These are phyloP conservation scores for Madurella mycetomatis DNA, from an alignment of 2,329 filamentous ascomycete species.

Conservation along the genomic window DNA sequence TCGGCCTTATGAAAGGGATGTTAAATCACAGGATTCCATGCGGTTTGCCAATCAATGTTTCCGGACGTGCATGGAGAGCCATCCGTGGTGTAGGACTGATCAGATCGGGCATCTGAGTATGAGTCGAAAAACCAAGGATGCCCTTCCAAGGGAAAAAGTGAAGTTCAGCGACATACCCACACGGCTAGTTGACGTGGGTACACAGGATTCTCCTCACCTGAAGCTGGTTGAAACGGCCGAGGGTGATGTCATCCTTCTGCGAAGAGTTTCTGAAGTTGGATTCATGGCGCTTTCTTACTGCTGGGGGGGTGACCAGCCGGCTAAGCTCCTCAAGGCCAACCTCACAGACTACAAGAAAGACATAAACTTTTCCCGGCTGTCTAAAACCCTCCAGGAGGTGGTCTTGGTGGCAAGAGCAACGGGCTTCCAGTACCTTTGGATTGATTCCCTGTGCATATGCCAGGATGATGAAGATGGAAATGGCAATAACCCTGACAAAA, in stretches of 20 bases:
- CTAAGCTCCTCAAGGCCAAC: constrained; percentile 5
- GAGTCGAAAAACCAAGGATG: background rate
- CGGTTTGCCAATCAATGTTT: constrained; percentile 4
- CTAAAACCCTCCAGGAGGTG: constrained; percentile 5
- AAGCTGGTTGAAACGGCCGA: constrained; percentile 5
- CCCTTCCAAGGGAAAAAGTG: constrained; percentile 1
- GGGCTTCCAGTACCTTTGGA: constrained; percentile 8
- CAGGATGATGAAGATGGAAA: background rate
- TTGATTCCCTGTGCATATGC: constrained; percentile 12
- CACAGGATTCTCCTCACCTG: background rate
- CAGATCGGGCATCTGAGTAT: constrained; percentile 5
- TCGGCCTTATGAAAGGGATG: constrained; percentile 1
- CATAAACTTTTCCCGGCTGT: background rate
- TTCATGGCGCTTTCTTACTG: constrained; percentile 15
- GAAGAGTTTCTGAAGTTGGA: background rate
- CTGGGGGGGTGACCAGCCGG: constrained; percentile 10
- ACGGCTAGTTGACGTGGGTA: constrained; percentile 8
- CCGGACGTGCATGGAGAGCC: constrained; percentile 1
- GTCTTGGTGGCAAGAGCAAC: background rate
- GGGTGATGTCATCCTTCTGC: background rate
- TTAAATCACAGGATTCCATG: background rate
- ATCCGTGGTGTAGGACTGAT: constrained; percentile 8
- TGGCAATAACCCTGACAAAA: background rate
- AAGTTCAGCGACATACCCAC: constrained; percentile 3
- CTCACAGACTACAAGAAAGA: background rate